Evolutionary conservation across 345 rosid genomes (phyloP).

Genomic region (Noccaea bulbosa): DNA sequence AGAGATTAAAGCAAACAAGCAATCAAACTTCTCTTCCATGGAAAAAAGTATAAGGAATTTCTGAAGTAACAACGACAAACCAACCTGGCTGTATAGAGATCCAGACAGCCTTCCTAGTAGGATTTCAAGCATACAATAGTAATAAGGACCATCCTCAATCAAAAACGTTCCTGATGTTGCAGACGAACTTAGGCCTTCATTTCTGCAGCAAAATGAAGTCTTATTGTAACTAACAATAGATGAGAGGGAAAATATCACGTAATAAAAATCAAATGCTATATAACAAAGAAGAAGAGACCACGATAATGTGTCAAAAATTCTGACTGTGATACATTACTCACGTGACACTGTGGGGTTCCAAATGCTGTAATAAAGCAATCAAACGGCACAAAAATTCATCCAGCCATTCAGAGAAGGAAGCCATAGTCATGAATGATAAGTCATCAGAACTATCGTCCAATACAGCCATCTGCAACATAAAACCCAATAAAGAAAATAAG

Average conservation of each 20-base stretch:
- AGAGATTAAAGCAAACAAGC: conserved; percentile 26
- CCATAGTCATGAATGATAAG: conserved; percentile 73
- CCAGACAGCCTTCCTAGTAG: conserved; percentile 90
- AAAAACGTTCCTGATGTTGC: conserved; percentile 95
- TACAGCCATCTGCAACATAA: conserved; percentile 65
- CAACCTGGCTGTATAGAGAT: conserved; percentile 88
- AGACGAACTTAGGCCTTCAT: conserved; percentile 89
- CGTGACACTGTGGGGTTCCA: conserved; percentile 93
- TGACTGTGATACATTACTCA: conserved; percentile 50
- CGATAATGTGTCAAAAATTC: conserved; percentile 16
- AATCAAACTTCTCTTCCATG: conserved; percentile 20
- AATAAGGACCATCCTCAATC: conserved; percentile 96
- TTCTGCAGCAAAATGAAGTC: conserved; percentile 53
- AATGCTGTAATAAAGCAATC: conserved; percentile 82
- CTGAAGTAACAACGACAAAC: conserved; percentile 41
- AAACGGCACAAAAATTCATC: conserved; percentile 94
- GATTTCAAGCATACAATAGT: conserved; percentile 98
- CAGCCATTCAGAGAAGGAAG: conserved; percentile 89
- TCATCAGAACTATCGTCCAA: conserved; percentile 73
- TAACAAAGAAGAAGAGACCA: conserved; percentile 25
- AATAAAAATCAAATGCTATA: conserved; percentile 13
- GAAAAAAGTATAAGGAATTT: conserved; percentile 12
- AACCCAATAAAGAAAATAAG: conserved; percentile 17
- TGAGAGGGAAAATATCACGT: conserved; percentile 10
- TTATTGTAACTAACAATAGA: conserved; percentile 7